A percentile compares a stretch with the other conserved stretches of the same genome.
These are phyloP conservation scores for Komagataella kurtzmanii DNA, from an alignment of 805 yeast species.

Conservation along the genomic window DNA sequence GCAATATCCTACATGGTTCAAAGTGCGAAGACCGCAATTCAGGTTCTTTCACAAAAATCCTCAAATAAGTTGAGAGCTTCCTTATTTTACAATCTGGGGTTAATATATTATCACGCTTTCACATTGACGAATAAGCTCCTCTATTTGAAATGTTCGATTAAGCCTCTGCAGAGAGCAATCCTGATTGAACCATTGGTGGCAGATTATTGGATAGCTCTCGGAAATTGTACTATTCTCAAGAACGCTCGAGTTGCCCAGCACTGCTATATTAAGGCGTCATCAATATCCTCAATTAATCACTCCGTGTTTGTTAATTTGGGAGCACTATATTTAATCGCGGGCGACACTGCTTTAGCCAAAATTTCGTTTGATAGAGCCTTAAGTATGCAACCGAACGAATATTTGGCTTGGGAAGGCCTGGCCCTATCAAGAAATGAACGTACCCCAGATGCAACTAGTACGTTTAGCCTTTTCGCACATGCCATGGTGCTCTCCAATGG, in stretches of 20 bases:
- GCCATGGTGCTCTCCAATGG: constrained; percentile 73
- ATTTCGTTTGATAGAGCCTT: constrained; percentile 65
- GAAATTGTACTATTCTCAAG: constrained; percentile 51
- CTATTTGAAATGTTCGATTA: constrained; percentile 39
- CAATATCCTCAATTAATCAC: constrained; percentile 55
- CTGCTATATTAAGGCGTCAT: constrained; percentile 73
- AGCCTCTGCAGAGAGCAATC: constrained; percentile 50
- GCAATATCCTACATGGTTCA: background rate
- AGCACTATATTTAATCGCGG: constrained; percentile 51
- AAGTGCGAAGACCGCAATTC: background rate
- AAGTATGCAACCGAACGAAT: constrained; percentile 65
- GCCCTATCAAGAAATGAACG: background rate
- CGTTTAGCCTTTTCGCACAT: constrained; percentile 47
- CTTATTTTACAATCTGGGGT: constrained; percentile 56
- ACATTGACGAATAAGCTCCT: background rate
- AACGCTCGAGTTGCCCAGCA: constrained; percentile 80
- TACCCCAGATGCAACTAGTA: background rate
- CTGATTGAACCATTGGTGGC: constrained; percentile 57
- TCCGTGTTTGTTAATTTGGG: constrained; percentile 76
- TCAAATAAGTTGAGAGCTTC: constrained; percentile 42
- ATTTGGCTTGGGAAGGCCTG: constrained; percentile 76
- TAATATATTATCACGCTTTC: constrained; percentile 25
- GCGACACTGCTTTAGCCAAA: constrained; percentile 60
- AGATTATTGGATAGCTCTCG: constrained; percentile 73
- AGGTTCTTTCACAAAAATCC: constrained; percentile 9